Evolutionary conservation across 768 basidiomycete genomes (phyloP).

Genomic region (Hygrophoropsis aurantiaca): DNA sequence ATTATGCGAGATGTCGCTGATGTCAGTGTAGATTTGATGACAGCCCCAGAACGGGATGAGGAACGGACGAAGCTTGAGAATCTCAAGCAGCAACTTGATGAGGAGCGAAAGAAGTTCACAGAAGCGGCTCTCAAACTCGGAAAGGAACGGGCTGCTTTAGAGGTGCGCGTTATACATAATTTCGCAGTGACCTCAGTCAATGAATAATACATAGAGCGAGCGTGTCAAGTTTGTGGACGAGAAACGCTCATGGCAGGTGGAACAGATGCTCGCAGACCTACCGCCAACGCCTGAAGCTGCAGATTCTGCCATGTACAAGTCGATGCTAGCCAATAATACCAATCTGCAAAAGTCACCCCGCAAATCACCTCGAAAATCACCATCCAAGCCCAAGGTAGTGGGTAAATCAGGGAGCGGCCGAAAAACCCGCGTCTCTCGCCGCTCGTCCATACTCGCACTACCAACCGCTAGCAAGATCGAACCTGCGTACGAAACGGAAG

Average conservation of each 20-base stretch:
- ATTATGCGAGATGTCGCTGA: constrained; percentile 36
- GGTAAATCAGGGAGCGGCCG: constrained; percentile 45
- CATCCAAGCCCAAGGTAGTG: constrained; percentile 44
- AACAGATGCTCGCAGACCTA: constrained; percentile 58
- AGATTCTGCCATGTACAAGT: constrained; percentile 10
- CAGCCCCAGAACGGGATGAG: constrained; percentile 50
- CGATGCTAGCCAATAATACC: no score
- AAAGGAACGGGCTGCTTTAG: constrained; percentile 61
- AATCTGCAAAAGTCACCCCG: constrained; percentile 31
- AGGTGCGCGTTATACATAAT: constrained; percentile 45
- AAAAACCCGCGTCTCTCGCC: constrained; percentile 47
- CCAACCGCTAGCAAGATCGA: constrained; percentile 34
- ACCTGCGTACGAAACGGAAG: constrained; percentile 54
- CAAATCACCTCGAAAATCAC: constrained; percentile 45
- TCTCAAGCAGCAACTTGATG: constrained; percentile 57
- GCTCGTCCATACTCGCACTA: constrained; percentile 42
- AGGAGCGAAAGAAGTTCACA: constrained; percentile 63
- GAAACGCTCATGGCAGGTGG: constrained; percentile 70
- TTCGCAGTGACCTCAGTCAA: constrained; percentile 6
- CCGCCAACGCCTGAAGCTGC: constrained; percentile 41
- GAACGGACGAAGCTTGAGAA: constrained; percentile 54
- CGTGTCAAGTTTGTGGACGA: constrained; percentile 63
- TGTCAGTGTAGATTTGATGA: constrained; percentile 53
- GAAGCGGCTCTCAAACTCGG: constrained; percentile 63
- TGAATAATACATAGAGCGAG: constrained; percentile 47